These are phyloP conservation scores for Aspergillus sp. DNA, from an alignment of 2,329 filamentous ascomycete genomes.

Conservation along the genomic window DNA sequence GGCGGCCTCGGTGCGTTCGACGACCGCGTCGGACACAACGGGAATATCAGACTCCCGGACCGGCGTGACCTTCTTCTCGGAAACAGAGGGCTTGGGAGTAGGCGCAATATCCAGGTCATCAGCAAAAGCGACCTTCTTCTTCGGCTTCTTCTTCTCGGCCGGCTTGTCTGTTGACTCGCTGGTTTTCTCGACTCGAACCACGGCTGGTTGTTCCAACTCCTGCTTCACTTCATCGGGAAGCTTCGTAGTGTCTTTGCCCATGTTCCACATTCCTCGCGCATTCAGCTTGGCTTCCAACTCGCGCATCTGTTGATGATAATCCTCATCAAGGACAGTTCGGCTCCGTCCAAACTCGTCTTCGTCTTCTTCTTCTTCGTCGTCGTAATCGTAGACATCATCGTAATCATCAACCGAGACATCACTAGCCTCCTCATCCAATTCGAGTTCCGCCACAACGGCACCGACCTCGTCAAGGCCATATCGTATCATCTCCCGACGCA, in stretches of 20 bases:
- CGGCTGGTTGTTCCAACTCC: constrained; percentile 27
- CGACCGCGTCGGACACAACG: constrained; percentile 42
- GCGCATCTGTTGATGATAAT: constrained; percentile 79
- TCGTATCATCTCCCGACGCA: constrained; percentile 84
- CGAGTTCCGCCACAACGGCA: constrained; percentile 86
- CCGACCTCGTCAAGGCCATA: constrained; percentile 88
- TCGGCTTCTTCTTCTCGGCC: constrained; percentile 27
- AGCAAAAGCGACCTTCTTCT: constrained; percentile 81
- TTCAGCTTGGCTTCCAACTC: constrained; percentile 76
- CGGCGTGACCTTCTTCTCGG: constrained; percentile 28
- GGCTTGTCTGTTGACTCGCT: constrained; percentile 10
- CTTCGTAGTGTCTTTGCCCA: constrained; percentile 50
- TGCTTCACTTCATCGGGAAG: constrained; percentile 33
- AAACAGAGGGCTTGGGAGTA: constrained; percentile 30
- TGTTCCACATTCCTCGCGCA: constrained; percentile 55
- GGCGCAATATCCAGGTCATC: constrained; percentile 69
- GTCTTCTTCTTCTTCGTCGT: constrained; percentile 59
- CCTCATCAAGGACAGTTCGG: constrained; percentile 67
- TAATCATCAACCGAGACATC: constrained; percentile 54
- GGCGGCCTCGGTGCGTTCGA: constrained; percentile 38
- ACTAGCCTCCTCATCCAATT: constrained; percentile 67
- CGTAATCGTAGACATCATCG: constrained; percentile 53
- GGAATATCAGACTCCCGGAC: constrained; percentile 26
- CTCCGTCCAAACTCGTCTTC: constrained; percentile 77
- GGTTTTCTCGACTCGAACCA: constrained; percentile 25